A percentile compares a stretch with the other conserved stretches of the same genome.
These are phyloP conservation scores for Ophioceras dolichostomum DNA, from an alignment of 2,329 filamentous ascomycete species.

Conservation along the genomic window DNA sequence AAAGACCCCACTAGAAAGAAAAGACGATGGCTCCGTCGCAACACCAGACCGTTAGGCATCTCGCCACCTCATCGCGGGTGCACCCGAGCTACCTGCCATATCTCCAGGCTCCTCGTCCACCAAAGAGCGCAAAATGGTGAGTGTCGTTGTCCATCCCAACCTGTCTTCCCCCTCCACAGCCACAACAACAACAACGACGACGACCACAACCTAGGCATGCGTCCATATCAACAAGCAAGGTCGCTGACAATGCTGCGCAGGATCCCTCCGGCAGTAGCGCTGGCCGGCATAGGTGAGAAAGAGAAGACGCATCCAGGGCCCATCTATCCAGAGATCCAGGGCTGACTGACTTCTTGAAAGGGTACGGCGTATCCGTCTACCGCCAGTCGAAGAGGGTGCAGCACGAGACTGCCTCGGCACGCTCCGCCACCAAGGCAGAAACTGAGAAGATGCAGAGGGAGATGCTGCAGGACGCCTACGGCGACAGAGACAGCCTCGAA, in stretches of 20 bases:
- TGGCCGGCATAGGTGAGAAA: slow-evolving; percentile 7
- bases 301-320: too few species aligned
- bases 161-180: background rate
- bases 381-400: slow-evolving; percentile 8
- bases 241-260: slow-evolving; percentile 4
- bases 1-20: too few species aligned
- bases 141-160: too few species aligned
- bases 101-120: slow-evolving; percentile 11
- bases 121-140: slow-evolving; percentile 4
- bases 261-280: slow-evolving; percentile 12
- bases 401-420: slow-evolving; percentile 1
- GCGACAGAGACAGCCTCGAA: slow-evolving; percentile 16
- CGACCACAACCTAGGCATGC: too few species aligned
- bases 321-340: background rate
- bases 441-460: slow-evolving; percentile 8
- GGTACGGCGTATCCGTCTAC: slow-evolving; percentile 13
- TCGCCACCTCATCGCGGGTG: slow-evolving; percentile 7
- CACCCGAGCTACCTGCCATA: slow-evolving; percentile 18
- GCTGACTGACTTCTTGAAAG: slow-evolving; percentile 1
- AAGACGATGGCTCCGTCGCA: background rate
- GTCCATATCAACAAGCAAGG: too few species aligned
- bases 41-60: background rate
- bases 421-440: slow-evolving; percentile 6
- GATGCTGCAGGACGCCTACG: slow-evolving; percentile 17
- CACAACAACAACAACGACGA: too few species aligned